Evolutionary conservation across 179 eudicot species (phyloP), one percentile per base, ranked within the genome.

Genomic region (Dionaea muscipula): DNA sequence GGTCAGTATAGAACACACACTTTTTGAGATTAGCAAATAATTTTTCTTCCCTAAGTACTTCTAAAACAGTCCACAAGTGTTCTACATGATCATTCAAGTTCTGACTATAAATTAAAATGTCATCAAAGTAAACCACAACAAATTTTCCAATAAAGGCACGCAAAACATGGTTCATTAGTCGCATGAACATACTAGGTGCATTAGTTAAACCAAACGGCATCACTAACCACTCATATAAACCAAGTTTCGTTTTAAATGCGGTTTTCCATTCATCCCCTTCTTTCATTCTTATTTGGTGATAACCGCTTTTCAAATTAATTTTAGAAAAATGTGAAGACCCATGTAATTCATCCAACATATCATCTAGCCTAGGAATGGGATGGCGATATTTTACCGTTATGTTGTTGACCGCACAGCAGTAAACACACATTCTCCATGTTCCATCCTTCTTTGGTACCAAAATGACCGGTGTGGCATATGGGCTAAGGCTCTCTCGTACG

Each of bases 251-350:
- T 17, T 51, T 51, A 4, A 60, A 50, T 2, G 25, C 54, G 25
- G 67, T 64, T 11, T 64, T 64, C 62, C 56, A 64, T 19, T 64
- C 57, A 15, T 64, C 63, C 0, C 62, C 38, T 53, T 40, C 46
- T 5, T 12, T 5, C 2, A 40, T 40, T 3, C 46, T 5, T 2
- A 40, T 40, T 15, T 40, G 46, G 11, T 40, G 46, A 15, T 40
- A 40, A 12, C 46, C 46, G 16, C 46, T 40, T 15, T 17, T 40
- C 3, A 40, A 17, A 40, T 40, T 12, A 4, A 40, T 40, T 17
- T 40, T 40, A 15, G 46, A 4, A 12, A 40, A 40, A 2, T 2
- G 2, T 5, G 3, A 3, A 40, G 46, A 3, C 19, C 16, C 46
- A 40, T 40, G 46, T 15, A 40, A 40, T 17, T 40, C 46, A 40